Evolutionary conservation across 2,329 filamentous ascomycete genomes (phyloP).

Genomic region (Fusarium poae): DNA sequence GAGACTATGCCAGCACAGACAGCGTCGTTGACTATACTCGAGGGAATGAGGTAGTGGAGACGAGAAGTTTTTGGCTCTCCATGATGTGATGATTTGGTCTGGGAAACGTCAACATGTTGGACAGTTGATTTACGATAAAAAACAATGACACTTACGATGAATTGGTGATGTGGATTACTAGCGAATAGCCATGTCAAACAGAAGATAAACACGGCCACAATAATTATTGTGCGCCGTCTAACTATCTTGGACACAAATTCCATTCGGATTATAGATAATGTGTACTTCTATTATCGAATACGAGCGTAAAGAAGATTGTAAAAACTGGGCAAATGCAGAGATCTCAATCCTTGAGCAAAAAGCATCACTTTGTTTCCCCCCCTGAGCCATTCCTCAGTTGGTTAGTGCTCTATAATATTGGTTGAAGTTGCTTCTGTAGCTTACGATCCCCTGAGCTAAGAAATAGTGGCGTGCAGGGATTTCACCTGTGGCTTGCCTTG

Average conservation of each 20-base stretch:
- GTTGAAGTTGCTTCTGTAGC: neutral
- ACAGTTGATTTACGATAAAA: neutral
- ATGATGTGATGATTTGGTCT: neutral
- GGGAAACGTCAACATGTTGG: neutral
- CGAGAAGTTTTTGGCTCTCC: neutral
- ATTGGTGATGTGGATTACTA: neutral
- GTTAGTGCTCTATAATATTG: neutral
- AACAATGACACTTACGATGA: neutral
- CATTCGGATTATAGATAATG: neutral
- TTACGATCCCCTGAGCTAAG: neutral
- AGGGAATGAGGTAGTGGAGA: constrained; percentile 41
- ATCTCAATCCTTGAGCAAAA: neutral
- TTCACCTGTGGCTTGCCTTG: neutral
- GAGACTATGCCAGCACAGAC: constrained; percentile 37
- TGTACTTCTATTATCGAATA: neutral
- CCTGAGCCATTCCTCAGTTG: neutral
- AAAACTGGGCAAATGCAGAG: neutral
- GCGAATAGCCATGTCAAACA: neutral
- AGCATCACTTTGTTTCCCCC: no score
- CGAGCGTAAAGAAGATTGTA: neutral
- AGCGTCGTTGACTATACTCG: constrained; percentile 23
- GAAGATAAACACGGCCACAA: neutral
- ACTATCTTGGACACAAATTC: neutral
- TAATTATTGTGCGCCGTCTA: neutral
- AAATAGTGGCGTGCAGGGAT: neutral